A percentile compares a stretch with the other conserved stretches of the same genome.
Conservation (phyloP, 371 early-diverging fungal species). For the Mucor indicus region DNA sequence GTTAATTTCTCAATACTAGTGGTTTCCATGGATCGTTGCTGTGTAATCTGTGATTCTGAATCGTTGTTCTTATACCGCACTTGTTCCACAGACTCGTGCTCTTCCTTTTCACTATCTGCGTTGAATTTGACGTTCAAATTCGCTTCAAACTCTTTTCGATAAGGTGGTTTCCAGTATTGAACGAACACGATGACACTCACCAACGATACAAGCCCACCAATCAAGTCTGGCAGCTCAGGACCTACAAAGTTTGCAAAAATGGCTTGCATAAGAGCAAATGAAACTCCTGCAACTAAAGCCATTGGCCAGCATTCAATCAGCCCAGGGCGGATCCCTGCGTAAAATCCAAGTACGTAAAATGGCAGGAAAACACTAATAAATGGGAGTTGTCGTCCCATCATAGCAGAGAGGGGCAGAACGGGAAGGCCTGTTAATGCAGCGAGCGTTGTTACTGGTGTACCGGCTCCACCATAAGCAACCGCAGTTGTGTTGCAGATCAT, state of each 20-base stretch:
- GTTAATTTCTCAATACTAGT: neutral
- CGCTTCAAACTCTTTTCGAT: constrained; percentile 32
- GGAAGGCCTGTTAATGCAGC: constrained; percentile 31
- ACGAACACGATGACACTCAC: constrained; percentile 29
- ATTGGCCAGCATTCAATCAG: constrained; percentile 41
- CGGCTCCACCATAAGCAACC: constrained; percentile 13
- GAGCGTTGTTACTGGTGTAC: constrained; percentile 26
- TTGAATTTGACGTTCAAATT: constrained; percentile 1
- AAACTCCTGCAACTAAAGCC: constrained; percentile 30
- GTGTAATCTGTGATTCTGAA: neutral
- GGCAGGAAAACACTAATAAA: constrained; percentile 38
- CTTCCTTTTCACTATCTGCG: neutral
- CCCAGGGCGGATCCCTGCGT: constrained; percentile 32
- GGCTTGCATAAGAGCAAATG: constrained; percentile 35
- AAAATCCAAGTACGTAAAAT: constrained; percentile 27
- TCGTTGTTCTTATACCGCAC: too few relatives aligned
- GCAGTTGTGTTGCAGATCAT: constrained; percentile 15
- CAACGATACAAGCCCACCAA: constrained; percentile 39
- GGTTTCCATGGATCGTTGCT: neutral
- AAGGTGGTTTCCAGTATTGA: constrained; percentile 42
- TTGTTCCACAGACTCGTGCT: neutral
- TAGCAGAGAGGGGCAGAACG: constrained; percentile 27
- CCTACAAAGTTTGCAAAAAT: constrained; percentile 42
- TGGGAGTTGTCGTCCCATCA: constrained; percentile 46
- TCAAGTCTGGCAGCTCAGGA: constrained; percentile 43